Percentiles rank a stretch among this genome's conserved stretches.
Conservation (phyloP, 2,329 filamentous ascomycete genomes). For the Verticillium isaacii region DNA sequence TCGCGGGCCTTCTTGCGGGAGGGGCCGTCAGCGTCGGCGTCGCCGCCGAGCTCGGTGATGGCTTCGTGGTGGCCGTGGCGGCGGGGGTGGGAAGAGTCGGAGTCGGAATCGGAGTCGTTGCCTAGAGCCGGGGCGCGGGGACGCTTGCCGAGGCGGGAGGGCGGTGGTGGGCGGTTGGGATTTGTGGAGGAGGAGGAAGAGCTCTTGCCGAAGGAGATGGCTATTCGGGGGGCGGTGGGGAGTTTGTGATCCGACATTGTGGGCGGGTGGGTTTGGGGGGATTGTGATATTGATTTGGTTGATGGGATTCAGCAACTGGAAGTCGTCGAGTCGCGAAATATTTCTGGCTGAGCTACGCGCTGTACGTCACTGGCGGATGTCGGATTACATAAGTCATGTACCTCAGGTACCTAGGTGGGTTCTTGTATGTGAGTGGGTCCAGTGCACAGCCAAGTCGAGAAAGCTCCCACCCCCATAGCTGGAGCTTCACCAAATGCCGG, state of each 20-base stretch:
- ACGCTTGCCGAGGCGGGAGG: conserved; percentile 45
- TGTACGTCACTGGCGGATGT: neutral
- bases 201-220: conserved; percentile 12
- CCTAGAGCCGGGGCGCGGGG: conserved; percentile 35
- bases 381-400: neutral
- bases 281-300: neutral
- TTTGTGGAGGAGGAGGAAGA: neutral
- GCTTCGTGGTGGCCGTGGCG: conserved; percentile 31
- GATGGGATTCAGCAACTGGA: neutral
- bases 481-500: neutral
- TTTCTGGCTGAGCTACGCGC: neutral
- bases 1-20: conserved; percentile 24
- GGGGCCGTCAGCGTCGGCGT: conserved; percentile 26
- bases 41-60: conserved; percentile 46
- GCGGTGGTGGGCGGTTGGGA: conserved; percentile 16
- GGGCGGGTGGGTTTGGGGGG: neutral
- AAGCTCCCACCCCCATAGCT: conserved; percentile 2
- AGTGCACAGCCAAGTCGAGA: neutral
- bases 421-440: no score
- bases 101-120: conserved; percentile 38
- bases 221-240: conserved; percentile 6
- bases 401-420: no score
- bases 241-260: conserved; percentile 10
- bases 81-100: conserved; percentile 24
- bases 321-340: neutral